These are phyloP conservation scores for Fusarium austroafricanum DNA, from an alignment of 2,329 filamentous ascomycete species.

Conservation along the genomic window DNA sequence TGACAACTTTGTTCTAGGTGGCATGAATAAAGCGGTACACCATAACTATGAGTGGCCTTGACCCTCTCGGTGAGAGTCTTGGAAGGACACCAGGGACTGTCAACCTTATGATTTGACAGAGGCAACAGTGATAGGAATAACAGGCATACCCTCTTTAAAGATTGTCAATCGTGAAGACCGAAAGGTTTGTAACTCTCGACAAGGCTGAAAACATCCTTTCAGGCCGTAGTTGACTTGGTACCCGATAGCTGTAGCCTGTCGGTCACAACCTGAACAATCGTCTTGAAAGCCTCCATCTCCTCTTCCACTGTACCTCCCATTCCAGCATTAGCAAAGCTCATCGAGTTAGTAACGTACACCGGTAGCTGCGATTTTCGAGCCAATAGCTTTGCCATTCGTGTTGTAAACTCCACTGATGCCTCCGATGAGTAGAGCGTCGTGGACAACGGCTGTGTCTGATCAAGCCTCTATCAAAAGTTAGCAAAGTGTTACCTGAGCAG, in stretches of 20 bases:
- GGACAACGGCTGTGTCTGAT: conserved; percentile 72
- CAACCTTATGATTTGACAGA: not conserved
- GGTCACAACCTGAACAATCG: conserved; percentile 75
- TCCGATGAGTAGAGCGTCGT: conserved; percentile 84
- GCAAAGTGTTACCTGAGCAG: conserved; percentile 12
- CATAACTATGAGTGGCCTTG: not conserved
- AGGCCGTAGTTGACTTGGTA: conserved; percentile 10
- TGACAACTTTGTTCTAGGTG: conserved; percentile 32
- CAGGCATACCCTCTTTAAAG: not conserved
- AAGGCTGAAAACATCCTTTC: not conserved
- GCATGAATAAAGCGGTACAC: conserved; percentile 11
- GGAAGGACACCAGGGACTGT: not conserved
- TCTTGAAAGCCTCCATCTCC: conserved; percentile 89
- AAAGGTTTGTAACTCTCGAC: not conserved
- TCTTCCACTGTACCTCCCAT: conserved; percentile 88
- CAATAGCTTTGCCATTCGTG: conserved; percentile 83
- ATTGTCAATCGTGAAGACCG: not conserved
- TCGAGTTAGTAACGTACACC: conserved; percentile 91
- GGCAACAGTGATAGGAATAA: not conserved
- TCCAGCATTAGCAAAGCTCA: conserved; percentile 78
- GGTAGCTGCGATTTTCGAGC: conserved; percentile 78
- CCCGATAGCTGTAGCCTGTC: conserved; percentile 44
- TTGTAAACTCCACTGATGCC: conserved; percentile 86
- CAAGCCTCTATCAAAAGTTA: conserved; percentile 57
- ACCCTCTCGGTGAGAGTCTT: not conserved